A percentile compares a stretch with the other conserved stretches of the same genome.
These are phyloP conservation scores for Wallacemonas sp. DNA, from an alignment of 208 protist species.

Conservation along the genomic window DNA sequence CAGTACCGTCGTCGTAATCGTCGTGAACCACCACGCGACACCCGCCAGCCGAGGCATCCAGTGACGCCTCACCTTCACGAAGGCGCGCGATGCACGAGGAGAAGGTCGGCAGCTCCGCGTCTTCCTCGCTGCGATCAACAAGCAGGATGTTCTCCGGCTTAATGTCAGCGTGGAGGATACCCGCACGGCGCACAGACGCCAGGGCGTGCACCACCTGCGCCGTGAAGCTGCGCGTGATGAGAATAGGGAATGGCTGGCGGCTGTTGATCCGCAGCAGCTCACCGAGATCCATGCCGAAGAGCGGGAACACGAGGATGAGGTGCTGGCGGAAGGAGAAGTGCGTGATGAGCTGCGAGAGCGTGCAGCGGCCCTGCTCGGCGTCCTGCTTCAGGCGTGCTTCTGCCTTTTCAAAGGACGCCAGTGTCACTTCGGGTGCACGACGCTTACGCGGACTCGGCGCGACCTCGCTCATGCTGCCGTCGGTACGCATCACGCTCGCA, in stretches of 20 bases:
- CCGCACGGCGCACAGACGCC: conserved; percentile 52
- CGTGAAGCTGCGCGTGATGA: conserved; percentile 44
- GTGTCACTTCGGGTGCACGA: conserved; percentile 10
- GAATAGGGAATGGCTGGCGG: conserved; percentile 28
- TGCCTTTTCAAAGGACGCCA: conserved; percentile 9
- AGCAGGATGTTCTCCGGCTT: conserved; percentile 93
- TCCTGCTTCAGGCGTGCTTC: conserved; percentile 15
- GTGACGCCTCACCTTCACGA: too few relatives aligned
- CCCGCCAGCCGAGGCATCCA: too few relatives aligned
- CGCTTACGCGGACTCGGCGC: conserved; percentile 6
- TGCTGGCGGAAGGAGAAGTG: conserved; percentile 60
- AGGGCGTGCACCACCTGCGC: conserved; percentile 84
- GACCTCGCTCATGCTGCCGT: neutral
- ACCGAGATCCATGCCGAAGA: conserved; percentile 65
- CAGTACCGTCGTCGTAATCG: neutral
- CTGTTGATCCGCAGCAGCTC: conserved; percentile 54
- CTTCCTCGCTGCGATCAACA: conserved; percentile 24
- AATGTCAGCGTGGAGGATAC: conserved; percentile 94
- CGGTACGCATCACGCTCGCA: too few relatives aligned
- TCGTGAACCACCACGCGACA: too few relatives aligned
- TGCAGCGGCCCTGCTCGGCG: conserved; percentile 20
- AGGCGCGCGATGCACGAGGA: neutral
- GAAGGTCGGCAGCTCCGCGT: conserved; percentile 14
- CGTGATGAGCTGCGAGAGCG: conserved; percentile 28
- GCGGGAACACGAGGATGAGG: conserved; percentile 54